These are phyloP conservation scores for Colletotrichum phormii DNA, from an alignment of 2,329 filamentous ascomycete species.

Conservation along the genomic window DNA sequence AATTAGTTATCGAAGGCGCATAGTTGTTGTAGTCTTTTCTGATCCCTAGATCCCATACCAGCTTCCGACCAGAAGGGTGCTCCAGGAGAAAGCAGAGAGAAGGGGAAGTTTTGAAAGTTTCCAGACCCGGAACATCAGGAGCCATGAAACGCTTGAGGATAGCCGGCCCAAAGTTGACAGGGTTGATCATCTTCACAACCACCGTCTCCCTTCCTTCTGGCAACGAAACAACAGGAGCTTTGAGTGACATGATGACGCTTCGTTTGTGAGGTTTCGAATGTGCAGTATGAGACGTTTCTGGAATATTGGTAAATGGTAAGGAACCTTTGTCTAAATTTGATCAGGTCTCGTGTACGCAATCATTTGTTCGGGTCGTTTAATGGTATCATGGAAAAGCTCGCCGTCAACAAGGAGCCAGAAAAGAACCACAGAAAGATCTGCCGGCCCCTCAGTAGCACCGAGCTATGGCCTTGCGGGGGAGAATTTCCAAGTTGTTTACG, in stretches of 20 bases:
- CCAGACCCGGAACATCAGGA: constrained; percentile 48
- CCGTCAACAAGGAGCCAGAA: not conserved
- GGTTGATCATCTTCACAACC: constrained; percentile 49
- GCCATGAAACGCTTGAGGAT: constrained; percentile 52
- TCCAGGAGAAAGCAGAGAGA: constrained; percentile 46
- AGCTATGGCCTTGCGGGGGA: not conserved
- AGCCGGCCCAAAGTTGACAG: constrained; percentile 53
- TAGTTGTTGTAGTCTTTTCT: not conserved
- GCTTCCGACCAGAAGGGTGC: constrained; percentile 43
- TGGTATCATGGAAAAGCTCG: not conserved
- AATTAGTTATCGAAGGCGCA: not conserved
- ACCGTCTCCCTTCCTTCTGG: constrained; percentile 39
- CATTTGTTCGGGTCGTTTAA: not conserved
- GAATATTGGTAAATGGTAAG: not conserved
- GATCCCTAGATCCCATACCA: constrained; percentile 44
- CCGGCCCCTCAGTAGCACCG: not conserved
- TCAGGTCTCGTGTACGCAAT: not conserved
- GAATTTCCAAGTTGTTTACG: not conserved
- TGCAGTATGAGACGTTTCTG: not conserved
- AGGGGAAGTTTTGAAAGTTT: constrained; percentile 45
- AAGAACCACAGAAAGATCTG: not conserved
- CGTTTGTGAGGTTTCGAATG: not conserved
- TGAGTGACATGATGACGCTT: not conserved
- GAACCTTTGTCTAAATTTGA: not conserved
- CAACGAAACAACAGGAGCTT: constrained; percentile 8